Base-by-base conservation (phyloP, 768 basidiomycete species). In the Kwoniella mangroviensis region DNA sequence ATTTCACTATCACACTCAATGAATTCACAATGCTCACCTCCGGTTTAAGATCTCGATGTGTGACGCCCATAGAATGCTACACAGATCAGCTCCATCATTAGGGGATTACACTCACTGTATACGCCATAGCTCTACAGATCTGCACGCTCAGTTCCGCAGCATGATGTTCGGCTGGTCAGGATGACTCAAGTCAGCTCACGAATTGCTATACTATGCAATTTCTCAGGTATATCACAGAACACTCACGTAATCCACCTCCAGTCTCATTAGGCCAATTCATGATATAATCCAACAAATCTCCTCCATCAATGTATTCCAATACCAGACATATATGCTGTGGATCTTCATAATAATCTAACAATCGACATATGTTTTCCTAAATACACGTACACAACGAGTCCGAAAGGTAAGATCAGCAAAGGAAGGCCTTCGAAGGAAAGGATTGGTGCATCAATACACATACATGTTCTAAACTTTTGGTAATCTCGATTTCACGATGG, bases 21-120 rank as follows among this genome's bases (percentile, higher is more conserved):
- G 2, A 4, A 15, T 62, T 10, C 22, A 45, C 19, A 11, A 22
- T 55, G 67, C 69, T 59, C 41, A 78, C 71, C 58, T 83, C 81
- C 9, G 96, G 95, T 82, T 97, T 97, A 55, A 98, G 84, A 82
- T 99, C 97, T 55, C 97, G 91, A 83, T 98, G 96, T 0, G 93
- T 88, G 55, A 99, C 90, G 17, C 90, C 91, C 77, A 88, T 85
- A 9, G 85, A 85, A 69, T 85, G 85, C 81, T 82, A 54, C 34
- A 10, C 19, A 26, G 3, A 43, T 62, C 21, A 73, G 67, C 24
- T 21, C 19, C 6, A 40, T 56, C 21, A 49, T 40, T 21, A 65
- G n/a, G 2, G 12, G 28, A 45, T 15, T 7, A 19, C 6, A 77
- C 80, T 73, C 68, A 80, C 83, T 6, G 79, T 80, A 57, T 80